Percentiles rank a stretch among this genome's conserved stretches.
Conservation (phyloP, 2,329 filamentous ascomycete species). For the Aspergillus fumigatus region DNA sequence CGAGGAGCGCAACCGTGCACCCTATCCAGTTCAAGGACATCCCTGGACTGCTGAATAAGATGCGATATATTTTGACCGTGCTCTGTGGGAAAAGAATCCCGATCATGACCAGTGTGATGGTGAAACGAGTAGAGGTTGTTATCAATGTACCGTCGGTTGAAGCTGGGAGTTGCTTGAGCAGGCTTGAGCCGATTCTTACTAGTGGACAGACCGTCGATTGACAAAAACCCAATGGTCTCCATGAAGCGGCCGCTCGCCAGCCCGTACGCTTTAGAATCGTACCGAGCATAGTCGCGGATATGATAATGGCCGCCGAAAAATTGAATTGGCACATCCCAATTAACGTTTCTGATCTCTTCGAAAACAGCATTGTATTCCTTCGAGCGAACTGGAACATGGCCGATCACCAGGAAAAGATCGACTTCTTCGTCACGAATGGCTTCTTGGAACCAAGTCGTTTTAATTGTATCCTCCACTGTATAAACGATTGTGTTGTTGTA, state of each 20-base stretch:
- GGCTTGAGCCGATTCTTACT: constrained; percentile 28
- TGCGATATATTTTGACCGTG: constrained; percentile 67
- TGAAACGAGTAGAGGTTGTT: constrained; percentile 84
- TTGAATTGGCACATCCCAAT: constrained; percentile 79
- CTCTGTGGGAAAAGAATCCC: constrained; percentile 68
- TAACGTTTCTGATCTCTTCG: constrained; percentile 68
- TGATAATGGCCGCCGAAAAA: constrained; percentile 91
- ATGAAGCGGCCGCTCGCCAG: constrained; percentile 88
- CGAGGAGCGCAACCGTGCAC: constrained; percentile 78
- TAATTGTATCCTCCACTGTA: constrained; percentile 71
- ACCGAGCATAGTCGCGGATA: constrained; percentile 76
- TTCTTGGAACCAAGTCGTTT: constrained; percentile 82
- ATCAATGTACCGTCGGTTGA: constrained; percentile 82
- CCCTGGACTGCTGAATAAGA: constrained; percentile 66
- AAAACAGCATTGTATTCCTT: constrained; percentile 74
- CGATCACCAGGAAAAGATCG: constrained; percentile 80
- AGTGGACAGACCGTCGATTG: constrained; percentile 62
- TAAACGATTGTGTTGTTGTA: constrained; percentile 86
- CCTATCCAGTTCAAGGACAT: constrained; percentile 66
- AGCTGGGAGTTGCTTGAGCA: constrained; percentile 47
- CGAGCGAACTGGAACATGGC: constrained; percentile 79
- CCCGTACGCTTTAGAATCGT: constrained; percentile 72
- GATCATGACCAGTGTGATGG: constrained; percentile 71
- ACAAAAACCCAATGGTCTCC: constrained; percentile 93
- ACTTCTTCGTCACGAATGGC: constrained; percentile 74